Evolutionary conservation across 331 rosid species (phyloP).

Genomic region (Malus hybrid): DNA sequence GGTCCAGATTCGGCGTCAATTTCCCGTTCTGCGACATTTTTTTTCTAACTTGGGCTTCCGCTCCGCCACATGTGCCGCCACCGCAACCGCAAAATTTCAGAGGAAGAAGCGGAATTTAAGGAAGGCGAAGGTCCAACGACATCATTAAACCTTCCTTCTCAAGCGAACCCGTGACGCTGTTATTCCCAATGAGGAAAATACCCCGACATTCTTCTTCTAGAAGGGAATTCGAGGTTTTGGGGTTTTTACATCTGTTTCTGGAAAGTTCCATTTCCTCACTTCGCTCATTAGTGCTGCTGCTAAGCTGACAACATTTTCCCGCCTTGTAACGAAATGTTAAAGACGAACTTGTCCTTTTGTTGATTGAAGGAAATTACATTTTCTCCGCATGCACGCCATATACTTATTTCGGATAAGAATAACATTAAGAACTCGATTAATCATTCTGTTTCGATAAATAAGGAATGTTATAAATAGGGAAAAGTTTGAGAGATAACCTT

Average conservation of each 20-base stretch:
- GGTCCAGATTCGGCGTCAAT: slow-evolving; percentile 86
- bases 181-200: background rate
- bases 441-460: too few relatives aligned
- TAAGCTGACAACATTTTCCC: background rate
- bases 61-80: background rate
- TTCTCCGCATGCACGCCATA: too few relatives aligned
- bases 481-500: too few relatives aligned
- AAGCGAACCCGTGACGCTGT: background rate
- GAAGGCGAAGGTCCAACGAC: background rate
- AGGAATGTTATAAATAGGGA: too few relatives aligned
- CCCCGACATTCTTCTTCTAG: background rate
- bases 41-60: background rate
- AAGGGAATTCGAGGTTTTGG: background rate
- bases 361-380: background rate
- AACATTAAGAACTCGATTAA: too few relatives aligned
- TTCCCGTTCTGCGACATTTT: slow-evolving; percentile 80
- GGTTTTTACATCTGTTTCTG: too few relatives aligned
- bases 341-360: background rate
- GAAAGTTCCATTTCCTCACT: too few relatives aligned
- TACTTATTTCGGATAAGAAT: too few relatives aligned
- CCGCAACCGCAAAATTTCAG: background rate
- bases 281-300: background rate
- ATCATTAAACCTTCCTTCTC: background rate
- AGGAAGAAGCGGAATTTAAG: background rate
- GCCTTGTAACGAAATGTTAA: background rate